These are phyloP conservation scores for Darksidea phi DNA, from an alignment of 495 filamentous ascomycete genomes.

Conservation along the genomic window DNA sequence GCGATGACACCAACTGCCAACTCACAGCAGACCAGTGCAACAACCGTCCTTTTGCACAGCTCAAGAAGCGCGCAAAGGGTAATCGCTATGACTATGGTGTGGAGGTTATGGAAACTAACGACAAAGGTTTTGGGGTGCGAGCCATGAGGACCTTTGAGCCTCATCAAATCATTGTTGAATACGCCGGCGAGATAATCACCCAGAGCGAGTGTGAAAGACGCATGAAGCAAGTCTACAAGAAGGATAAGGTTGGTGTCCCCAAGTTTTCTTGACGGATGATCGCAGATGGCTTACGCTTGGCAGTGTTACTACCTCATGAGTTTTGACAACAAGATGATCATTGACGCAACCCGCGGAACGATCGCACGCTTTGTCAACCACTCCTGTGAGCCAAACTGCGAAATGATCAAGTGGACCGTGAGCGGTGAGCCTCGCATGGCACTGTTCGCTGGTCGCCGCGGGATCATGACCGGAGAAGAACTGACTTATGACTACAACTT, in stretches of 20 bases:
- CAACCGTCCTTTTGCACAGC: constrained; percentile 82
- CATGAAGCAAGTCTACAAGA: constrained; percentile 88
- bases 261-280: constrained; percentile 16
- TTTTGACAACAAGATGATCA: constrained; percentile 97
- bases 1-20: constrained; percentile 84
- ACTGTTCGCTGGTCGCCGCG: constrained; percentile 85
- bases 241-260: constrained; percentile 69
- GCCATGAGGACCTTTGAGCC: constrained; percentile 83
- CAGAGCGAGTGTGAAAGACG: constrained; percentile 87
- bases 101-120: constrained; percentile 84
- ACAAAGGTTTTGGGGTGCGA: constrained; percentile 88
- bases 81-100: constrained; percentile 79
- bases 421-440: constrained; percentile 93
- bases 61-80: constrained; percentile 70
- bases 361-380: constrained; percentile 98
- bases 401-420: constrained; percentile 98
- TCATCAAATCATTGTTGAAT: constrained; percentile 96
- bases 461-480: constrained; percentile 90
- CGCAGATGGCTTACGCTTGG: constrained; percentile 13
- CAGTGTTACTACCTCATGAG: constrained; percentile 95
- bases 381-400: constrained; percentile 94
- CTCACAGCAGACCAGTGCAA: constrained; percentile 67
- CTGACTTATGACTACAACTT: constrained; percentile 99
- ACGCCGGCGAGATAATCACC: constrained; percentile 95
- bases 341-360: constrained; percentile 91